Conservation (phyloP, 1,284 basidiomycete genomes). For the Chalciporus sp. region DNA sequence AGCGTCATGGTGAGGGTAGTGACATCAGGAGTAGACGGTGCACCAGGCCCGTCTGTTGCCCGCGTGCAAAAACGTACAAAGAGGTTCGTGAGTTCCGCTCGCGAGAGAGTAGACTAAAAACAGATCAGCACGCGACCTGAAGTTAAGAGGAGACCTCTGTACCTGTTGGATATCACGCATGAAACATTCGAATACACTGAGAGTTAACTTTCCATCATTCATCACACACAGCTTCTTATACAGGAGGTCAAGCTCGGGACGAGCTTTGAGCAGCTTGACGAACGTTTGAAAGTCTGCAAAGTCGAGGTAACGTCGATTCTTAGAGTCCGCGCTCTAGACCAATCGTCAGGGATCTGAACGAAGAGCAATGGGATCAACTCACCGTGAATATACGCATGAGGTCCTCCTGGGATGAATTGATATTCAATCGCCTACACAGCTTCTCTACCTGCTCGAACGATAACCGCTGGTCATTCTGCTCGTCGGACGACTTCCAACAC, state of each 20-base stretch:
- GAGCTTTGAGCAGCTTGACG: constrained; percentile 81
- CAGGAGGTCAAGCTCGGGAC: constrained; percentile 78
- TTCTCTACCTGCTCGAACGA: constrained; percentile 75
- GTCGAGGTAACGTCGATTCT: constrained; percentile 72
- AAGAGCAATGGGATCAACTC: not conserved
- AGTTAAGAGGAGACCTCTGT: constrained; percentile 5
- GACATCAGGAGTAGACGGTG: constrained; percentile 13
- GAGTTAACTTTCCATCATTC: constrained; percentile 50
- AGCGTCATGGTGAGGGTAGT: constrained; percentile 46
- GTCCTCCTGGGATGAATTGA: constrained; percentile 66
- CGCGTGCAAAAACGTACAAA: constrained; percentile 57
- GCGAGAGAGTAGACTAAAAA: constrained; percentile 49
- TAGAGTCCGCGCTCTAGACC: constrained; percentile 67
- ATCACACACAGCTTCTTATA: constrained; percentile 55
- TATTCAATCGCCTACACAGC: constrained; percentile 77
- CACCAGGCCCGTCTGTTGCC: not conserved
- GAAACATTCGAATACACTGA: constrained; percentile 63
- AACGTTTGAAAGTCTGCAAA: constrained; percentile 86
- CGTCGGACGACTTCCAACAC: constrained; percentile 78
- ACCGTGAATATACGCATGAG: constrained; percentile 71
- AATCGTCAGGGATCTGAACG: not conserved
- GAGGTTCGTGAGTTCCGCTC: constrained; percentile 50
- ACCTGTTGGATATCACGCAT: constrained; percentile 73
- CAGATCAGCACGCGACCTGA: constrained; percentile 10
- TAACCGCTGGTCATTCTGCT: constrained; percentile 63